Percentiles rank a stretch among this genome's conserved stretches.
Evolutionary conservation across 192 early-diverging fungal species (phyloP).

Genomic region (Thoreauomyces humboldtii): DNA sequence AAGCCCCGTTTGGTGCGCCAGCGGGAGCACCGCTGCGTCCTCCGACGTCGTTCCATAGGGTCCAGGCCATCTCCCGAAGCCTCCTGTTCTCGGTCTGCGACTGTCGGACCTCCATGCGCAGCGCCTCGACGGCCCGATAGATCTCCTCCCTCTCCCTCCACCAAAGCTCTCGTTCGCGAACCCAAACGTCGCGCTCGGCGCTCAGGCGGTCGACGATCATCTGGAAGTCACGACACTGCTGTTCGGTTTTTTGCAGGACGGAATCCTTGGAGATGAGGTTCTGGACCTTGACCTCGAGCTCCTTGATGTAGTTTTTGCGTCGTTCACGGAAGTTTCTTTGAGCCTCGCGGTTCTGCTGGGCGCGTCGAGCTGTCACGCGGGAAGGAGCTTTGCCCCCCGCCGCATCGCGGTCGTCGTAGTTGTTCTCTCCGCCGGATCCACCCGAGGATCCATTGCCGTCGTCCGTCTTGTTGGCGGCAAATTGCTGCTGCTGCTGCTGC

Average conservation of each 20-base stretch:
- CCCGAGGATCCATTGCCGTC: not conserved
- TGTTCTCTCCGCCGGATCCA: not conserved
- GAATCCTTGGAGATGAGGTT: constrained; percentile 15
- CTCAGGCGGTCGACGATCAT: constrained; percentile 21
- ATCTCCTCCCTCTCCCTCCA: constrained; percentile 27
- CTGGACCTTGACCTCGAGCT: constrained; percentile 20
- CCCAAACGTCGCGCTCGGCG: constrained; percentile 20
- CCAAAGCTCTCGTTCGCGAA: constrained; percentile 25
- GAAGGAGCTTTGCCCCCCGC: constrained; percentile 15
- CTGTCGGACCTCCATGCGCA: constrained; percentile 16
- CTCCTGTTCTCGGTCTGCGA: constrained; percentile 12
- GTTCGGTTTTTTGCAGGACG: constrained; percentile 14
- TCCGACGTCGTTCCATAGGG: constrained; percentile 27
- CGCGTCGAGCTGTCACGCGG: constrained; percentile 32
- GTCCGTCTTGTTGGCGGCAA: too few species aligned
- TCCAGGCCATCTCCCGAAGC: constrained; percentile 23
- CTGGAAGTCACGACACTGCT: constrained; percentile 19
- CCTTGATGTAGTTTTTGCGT: constrained; percentile 42
- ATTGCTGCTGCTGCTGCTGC: too few species aligned
- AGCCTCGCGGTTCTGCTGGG: constrained; percentile 49
- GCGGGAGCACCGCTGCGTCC: constrained; percentile 3
- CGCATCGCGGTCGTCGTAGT: constrained; percentile 12
- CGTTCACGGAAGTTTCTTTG: constrained; percentile 47
- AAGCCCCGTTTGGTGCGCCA: too few species aligned
- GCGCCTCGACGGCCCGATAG: constrained; percentile 15